These are phyloP conservation scores for Rhizopus delemar DNA, from an alignment of 371 early-diverging fungal genomes.

Conservation along the genomic window DNA sequence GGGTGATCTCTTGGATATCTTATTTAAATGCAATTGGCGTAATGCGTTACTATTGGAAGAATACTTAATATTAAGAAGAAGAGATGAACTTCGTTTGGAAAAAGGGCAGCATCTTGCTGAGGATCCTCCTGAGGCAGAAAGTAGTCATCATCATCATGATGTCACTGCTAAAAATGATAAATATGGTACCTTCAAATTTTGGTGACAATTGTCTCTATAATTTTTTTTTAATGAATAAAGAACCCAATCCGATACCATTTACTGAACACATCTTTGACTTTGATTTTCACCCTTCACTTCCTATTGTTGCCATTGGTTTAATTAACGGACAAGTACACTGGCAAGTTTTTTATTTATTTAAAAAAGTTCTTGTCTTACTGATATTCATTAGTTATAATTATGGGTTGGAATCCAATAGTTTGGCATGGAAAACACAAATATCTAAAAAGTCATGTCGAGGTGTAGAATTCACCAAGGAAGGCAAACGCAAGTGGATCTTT, in stretches of 20 bases:
- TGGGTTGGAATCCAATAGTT: slow-evolving; percentile 54
- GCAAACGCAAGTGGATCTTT: slow-evolving; percentile 49
- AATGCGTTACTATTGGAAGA: slow-evolving; percentile 52
- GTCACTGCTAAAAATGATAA: neutral
- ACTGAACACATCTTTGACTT: slow-evolving; percentile 66
- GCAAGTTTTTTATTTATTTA: slow-evolving; percentile 39
- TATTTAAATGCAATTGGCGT: slow-evolving; percentile 52
- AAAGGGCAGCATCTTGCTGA: slow-evolving; percentile 9
- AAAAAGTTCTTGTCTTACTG: neutral
- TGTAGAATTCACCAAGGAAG: slow-evolving; percentile 74
- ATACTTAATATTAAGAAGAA: slow-evolving; percentile 38
- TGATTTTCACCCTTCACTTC: slow-evolving; percentile 70
- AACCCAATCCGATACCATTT: slow-evolving; percentile 27
- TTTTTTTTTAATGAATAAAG: slow-evolving; percentile 3
- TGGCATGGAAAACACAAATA: slow-evolving; percentile 59
- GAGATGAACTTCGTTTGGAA: slow-evolving; percentile 42
- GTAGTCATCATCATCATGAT: neutral
- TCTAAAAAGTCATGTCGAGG: slow-evolving; percentile 86
- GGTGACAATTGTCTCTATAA: neutral
- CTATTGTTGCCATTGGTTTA: slow-evolving; percentile 73
- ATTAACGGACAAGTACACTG: slow-evolving; percentile 79
- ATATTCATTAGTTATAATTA: slow-evolving; percentile 42
- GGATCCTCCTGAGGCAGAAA: neutral
- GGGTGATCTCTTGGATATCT: slow-evolving; percentile 52
- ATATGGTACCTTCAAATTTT: slow-evolving; percentile 2